These are phyloP conservation scores for Spathaspora passalidarum DNA, from an alignment of 805 yeast genomes.

Conservation along the genomic window DNA sequence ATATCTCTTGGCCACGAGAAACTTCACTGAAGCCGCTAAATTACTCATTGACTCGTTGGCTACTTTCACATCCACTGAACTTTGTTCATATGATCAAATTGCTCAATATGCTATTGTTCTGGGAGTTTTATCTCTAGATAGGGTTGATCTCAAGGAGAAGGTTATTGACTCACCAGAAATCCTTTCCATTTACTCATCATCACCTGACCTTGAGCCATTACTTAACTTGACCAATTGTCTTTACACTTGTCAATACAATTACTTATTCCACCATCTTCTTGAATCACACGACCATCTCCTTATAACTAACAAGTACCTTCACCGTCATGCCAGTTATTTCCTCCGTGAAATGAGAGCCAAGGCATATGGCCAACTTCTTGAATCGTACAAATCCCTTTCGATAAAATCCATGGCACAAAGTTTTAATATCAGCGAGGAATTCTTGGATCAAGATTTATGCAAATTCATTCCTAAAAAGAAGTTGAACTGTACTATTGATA, in stretches of 20 bases:
- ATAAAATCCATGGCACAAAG: conserved; percentile 90
- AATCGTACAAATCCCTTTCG: conserved; percentile 88
- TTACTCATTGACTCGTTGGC: conserved; percentile 87
- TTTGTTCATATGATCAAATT: conserved; percentile 84
- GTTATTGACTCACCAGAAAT: conserved; percentile 94
- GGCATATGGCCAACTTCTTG: conserved; percentile 90
- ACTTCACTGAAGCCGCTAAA: conserved; percentile 81
- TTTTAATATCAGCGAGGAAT: conserved; percentile 85
- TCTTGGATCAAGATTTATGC: conserved; percentile 82
- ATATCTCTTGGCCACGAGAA: conserved; percentile 77
- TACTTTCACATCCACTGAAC: conserved; percentile 90
- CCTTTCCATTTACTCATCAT: conserved; percentile 69
- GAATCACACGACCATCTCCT: conserved; percentile 74
- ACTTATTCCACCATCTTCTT: conserved; percentile 72
- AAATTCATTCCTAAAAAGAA: conserved; percentile 91
- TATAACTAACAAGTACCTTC: conserved; percentile 58
- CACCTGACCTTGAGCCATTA: conserved; percentile 73
- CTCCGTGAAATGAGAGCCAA: conserved; percentile 91
- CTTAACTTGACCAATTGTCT: conserved; percentile 80
- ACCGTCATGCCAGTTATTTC: conserved; percentile 78
- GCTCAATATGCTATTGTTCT: conserved; percentile 85
- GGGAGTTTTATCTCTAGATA: conserved; percentile 79
- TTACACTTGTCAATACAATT: conserved; percentile 82
- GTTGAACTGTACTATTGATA: conserved; percentile 91
- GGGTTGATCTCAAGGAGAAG: conserved; percentile 80